Evolutionary conservation across 169 alveolate species (phyloP).

Genomic region (Eimeria nieschulzi): DNA sequence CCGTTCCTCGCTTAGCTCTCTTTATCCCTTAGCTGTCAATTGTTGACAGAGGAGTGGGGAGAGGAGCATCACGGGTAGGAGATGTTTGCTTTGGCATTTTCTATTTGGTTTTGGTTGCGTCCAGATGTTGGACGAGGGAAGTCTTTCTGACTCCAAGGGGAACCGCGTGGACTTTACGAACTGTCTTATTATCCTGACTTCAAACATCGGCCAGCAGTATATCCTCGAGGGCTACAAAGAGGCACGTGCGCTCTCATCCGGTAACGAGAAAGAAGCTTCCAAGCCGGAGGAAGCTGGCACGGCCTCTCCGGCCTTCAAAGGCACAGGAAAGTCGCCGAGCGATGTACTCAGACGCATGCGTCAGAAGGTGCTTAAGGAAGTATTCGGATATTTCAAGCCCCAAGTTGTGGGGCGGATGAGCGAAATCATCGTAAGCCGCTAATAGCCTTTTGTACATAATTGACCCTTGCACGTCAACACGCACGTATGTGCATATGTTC

Average conservation of each 20-base stretch:
- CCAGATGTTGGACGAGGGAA: conserved; percentile 88
- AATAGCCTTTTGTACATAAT: no score
- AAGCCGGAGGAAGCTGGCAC: background rate
- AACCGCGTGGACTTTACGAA: conserved; percentile 89
- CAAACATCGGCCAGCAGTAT: conserved; percentile 88
- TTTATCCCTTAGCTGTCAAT: background rate
- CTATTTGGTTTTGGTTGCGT: background rate
- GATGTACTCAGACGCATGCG: conserved; percentile 2
- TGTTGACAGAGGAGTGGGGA: no score
- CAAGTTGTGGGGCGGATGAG: conserved; percentile 47
- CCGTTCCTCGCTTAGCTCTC: background rate
- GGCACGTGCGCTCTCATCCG: conserved; percentile 20
- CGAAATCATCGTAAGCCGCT: conserved; percentile 20
- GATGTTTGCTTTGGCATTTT: background rate
- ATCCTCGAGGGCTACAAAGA: conserved; percentile 60
- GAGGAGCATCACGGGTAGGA: no score
- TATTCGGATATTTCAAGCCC: conserved; percentile 45
- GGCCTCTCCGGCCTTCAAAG: background rate
- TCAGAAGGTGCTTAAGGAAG: conserved; percentile 35
- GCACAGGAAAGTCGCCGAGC: background rate
- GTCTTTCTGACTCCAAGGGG: conserved; percentile 90
- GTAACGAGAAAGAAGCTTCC: background rate
- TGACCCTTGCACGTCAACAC: background rate
- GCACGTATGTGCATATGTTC: background rate
- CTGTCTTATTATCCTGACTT: conserved; percentile 87